Base-by-base conservation (phyloP, 805 yeast genomes). In the Debaryomyces tyrocola region DNA sequence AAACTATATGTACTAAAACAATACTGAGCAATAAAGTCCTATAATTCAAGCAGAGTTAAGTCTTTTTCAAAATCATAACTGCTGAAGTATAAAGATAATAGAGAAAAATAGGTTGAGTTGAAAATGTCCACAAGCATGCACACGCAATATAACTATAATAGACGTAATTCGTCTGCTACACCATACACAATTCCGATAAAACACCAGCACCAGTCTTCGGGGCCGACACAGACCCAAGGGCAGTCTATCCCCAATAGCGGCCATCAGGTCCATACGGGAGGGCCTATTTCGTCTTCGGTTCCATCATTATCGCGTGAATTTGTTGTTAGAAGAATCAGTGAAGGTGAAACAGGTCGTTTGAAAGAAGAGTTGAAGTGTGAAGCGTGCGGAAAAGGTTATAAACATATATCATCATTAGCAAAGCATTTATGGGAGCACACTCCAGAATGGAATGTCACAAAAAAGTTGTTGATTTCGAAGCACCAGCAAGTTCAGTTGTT, bases 351-450 rank as follows among this genome's bases (percentile, higher is more conserved):
- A 3, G 95, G 95, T 18, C 69, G 96, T 40, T 73, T 87, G 41
- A 89, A 88, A 63, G 95, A 89, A 60, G 91, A 86, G 59, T 75
- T 89, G 52, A 84, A 84, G 58, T 89, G 96, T 70, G 95, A 90
- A 64, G 89, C 94, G 4, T 89, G 96, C 58, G 96, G 96, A 3
- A 89, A 89, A 64, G 95, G 94, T 18, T 89, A 89, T 63, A 90
- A 88, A 62, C 96, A 89, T 67, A 85, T 89, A 5, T 83, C 90
- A 0, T 84, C 91, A n/a, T 74, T 88, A 49, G 94, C 95, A 2
- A 88, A 88, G 64, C 96, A 88, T 67, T 67, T 89, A 34, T 89
- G 96, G 96, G 96, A 89, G 60, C 96, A 89, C 63, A 89, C 96
- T 0, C 96, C 96, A 0, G 96, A 90, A 61, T 89, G 96, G 96